phyloP scores from a whole-genome alignment of 352 stramenopile species.

The Phytophthora sojae region DNA sequence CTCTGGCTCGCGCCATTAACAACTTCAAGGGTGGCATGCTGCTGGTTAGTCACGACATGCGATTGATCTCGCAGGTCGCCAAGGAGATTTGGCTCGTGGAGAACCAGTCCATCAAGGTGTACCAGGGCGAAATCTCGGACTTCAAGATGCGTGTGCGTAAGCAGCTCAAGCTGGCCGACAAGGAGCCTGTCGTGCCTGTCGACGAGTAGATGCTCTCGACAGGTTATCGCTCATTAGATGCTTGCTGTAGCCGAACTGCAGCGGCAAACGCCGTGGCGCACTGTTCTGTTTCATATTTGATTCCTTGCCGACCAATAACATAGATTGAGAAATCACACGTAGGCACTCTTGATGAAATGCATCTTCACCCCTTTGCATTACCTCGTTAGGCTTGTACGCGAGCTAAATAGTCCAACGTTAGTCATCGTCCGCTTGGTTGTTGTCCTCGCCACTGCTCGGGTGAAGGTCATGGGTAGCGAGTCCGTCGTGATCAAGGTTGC shows the following conservation, averaged over 20 bases:
- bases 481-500: conserved; percentile 11
- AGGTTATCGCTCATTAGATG: conserved; percentile 38
- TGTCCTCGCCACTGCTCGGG: conserved; percentile 15
- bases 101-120: conserved; percentile 96
- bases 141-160: conserved; percentile 96
- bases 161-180: conserved; percentile 83
- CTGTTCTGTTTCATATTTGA: conserved; percentile 42
- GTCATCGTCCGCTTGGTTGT: conserved; percentile 41
- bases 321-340: conserved; percentile 40
- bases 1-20: conserved; percentile 97
- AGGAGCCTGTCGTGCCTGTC: conserved; percentile 40
- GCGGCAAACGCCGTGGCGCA: conserved; percentile 8
- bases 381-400: too few relatives aligned
- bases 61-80: conserved; percentile 98
- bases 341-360: conserved; percentile 27
- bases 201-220: conserved; percentile 34
- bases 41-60: conserved; percentile 99
- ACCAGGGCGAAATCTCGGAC: conserved; percentile 98
- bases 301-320: conserved; percentile 27
- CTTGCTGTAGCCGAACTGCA: conserved; percentile 30
- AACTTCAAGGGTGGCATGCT: conserved; percentile 98
- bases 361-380: conserved; percentile 1
- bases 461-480: conserved; percentile 8
- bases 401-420: not conserved
- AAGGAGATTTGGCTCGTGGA: conserved; percentile 99